Evolutionary conservation across 345 rosid genomes (phyloP).

Genomic region (Pistacia integerrima): DNA sequence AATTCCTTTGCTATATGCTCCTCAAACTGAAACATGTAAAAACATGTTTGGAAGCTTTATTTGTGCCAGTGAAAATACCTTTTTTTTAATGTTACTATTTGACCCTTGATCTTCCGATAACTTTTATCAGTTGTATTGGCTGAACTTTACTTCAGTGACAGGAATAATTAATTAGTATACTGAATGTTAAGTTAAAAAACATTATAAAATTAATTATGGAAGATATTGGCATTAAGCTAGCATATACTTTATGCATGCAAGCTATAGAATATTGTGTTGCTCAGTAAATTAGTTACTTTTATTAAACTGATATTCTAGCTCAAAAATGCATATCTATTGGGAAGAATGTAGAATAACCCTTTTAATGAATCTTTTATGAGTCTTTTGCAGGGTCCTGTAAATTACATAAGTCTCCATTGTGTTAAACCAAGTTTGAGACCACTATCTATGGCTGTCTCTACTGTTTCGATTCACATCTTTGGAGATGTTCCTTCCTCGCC

Average conservation of each 20-base stretch:
- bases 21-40: not conserved
- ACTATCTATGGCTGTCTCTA: conserved; percentile 60
- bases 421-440: conserved; percentile 65
- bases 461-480: conserved; percentile 58
- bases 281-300: too few species aligned
- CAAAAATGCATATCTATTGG: not conserved
- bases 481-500: conserved; percentile 75
- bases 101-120: not conserved
- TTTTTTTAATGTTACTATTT: not conserved
- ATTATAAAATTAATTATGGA: not conserved
- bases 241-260: not conserved
- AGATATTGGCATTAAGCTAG: not conserved
- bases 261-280: not conserved
- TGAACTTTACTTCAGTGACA: not conserved
- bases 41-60: not conserved
- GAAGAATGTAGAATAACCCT: not conserved
- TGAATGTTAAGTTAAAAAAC: not conserved
- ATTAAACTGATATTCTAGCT: not conserved
- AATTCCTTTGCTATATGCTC: not conserved
- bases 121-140: too few species aligned
- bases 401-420: conserved; percentile 54
- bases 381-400: conserved; percentile 56
- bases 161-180: not conserved
- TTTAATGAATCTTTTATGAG: not conserved
- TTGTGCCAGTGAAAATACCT: not conserved